Evolutionary conservation across 805 yeast genomes (phyloP).

Genomic region (Starmera amethionina): DNA sequence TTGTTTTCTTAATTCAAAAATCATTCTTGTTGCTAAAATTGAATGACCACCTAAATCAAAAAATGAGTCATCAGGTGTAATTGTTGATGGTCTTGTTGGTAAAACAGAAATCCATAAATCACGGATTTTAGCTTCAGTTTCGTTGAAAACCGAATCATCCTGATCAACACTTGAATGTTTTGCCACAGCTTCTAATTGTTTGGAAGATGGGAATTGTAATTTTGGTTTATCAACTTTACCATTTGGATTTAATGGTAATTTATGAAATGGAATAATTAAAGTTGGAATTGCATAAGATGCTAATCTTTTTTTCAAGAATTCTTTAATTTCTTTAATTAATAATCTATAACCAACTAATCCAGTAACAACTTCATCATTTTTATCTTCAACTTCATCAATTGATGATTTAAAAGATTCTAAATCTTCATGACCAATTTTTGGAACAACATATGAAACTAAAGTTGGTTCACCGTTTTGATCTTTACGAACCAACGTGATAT

Average conservation of each 20-base stretch:
- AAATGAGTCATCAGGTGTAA: constrained; percentile 77
- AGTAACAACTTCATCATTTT: constrained; percentile 56
- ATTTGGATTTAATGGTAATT: constrained; percentile 90
- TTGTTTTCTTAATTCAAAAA: constrained; percentile 77
- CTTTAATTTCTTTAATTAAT: constrained; percentile 71
- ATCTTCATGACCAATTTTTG: constrained; percentile 47
- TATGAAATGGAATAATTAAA: constrained; percentile 75
- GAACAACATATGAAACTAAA: constrained; percentile 85
- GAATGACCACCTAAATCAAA: constrained; percentile 98
- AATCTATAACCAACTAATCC: constrained; percentile 72
- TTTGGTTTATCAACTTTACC: constrained; percentile 98
- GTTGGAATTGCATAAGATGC: constrained; percentile 94
- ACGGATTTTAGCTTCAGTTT: constrained; percentile 56
- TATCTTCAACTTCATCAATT: constrained; percentile 32
- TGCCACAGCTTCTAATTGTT: constrained; percentile 73
- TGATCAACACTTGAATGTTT: constrained; percentile 31
- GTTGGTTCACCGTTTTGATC: constrained; percentile 91
- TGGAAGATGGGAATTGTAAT: constrained; percentile 87
- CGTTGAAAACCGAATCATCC: constrained; percentile 46
- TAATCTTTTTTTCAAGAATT: constrained; percentile 76
- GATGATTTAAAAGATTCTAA: constrained; percentile 32
- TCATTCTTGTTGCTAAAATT: constrained; percentile 93
- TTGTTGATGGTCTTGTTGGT: constrained; percentile 75
- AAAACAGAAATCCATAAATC: constrained; percentile 81
- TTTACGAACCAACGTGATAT: constrained; percentile 82